Percentiles rank a stretch among this genome's conserved stretches.
Conservation (phyloP, 1,139 yeast genomes). For the Hanseniaspora sp. region DNA sequence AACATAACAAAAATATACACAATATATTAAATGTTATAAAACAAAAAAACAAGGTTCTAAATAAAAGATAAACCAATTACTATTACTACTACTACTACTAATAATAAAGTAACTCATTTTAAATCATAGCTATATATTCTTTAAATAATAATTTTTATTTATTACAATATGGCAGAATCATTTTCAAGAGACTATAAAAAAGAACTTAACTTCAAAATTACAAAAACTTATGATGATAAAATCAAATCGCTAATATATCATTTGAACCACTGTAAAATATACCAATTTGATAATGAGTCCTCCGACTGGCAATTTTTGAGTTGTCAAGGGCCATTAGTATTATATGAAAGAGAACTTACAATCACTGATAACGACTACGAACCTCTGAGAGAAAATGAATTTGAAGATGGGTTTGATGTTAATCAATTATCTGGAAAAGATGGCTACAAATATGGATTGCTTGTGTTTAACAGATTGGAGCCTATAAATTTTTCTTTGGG, state of each 20-base stretch:
- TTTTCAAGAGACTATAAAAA: conserved; percentile 37
- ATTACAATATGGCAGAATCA: background rate
- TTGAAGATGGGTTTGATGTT: conserved; percentile 11
- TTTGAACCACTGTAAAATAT: conserved; percentile 59
- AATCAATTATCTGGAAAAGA: conserved; percentile 29
- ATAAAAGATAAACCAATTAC: no score
- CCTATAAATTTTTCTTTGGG: conserved; percentile 77
- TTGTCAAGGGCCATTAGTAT: conserved; percentile 18
- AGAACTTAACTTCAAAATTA: conserved; percentile 68
- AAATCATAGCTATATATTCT: no score
- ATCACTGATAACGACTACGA: background rate
- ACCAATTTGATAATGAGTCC: conserved; percentile 54
- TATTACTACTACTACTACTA: no score
- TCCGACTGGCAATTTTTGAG: conserved; percentile 65
- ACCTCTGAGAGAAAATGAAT: conserved; percentile 29
- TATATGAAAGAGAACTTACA: conserved; percentile 2
- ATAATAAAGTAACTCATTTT: no score
- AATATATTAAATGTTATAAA: no score
- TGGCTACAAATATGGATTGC: conserved; percentile 63
- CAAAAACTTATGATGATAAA: conserved; percentile 71
- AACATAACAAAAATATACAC: no score
- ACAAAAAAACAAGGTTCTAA: no score
- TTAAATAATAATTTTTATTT: background rate
- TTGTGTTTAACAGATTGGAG: conserved; percentile 61
- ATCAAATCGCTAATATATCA: conserved; percentile 63